Percentiles rank a stretch among this genome's conserved stretches.
phyloP scores from a whole-genome alignment of 2,329 filamentous ascomycete species.

The Hirsutella thompsonii region DNA sequence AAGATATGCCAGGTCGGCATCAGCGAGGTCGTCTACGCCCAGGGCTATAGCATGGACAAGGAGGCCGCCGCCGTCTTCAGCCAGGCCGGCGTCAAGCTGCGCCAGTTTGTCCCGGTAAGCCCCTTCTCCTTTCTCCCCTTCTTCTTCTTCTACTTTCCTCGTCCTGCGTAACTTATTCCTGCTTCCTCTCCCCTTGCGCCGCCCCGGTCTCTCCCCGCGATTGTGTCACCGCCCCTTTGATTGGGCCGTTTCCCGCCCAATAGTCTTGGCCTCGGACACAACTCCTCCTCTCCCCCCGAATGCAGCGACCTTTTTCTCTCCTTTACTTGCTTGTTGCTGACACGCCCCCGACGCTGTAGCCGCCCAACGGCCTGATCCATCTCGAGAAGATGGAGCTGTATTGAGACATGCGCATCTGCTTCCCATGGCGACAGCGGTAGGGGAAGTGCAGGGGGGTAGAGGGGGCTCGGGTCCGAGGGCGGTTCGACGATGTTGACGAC shows the following conservation, averaged over 20 bases:
- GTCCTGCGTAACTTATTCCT: too few relatives aligned
- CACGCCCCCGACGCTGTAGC: conserved; percentile 28
- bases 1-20: conserved; percentile 98
- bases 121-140: not conserved
- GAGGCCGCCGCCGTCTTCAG: conserved; percentile 71
- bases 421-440: not conserved
- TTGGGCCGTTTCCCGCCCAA: too few relatives aligned
- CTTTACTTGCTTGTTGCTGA: conserved; percentile 7
- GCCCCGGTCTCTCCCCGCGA: too few relatives aligned
- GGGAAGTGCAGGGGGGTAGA: too few relatives aligned
- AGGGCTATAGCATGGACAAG: conserved; percentile 88
- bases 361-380: conserved; percentile 51
- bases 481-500: not conserved
- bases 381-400: conserved; percentile 38
- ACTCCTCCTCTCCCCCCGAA: too few relatives aligned
- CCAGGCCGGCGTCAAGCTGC: conserved; percentile 69
- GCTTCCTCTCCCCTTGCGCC: too few relatives aligned
- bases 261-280: too few relatives aligned
- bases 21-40: conserved; percentile 85
- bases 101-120: conserved; percentile 78
- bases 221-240: not conserved
- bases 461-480: too few relatives aligned
- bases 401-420: conserved; percentile 4
- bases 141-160: too few relatives aligned
- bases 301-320: not conserved